phyloP scores from a whole-genome alignment of 1,139 yeast genomes.

The Scheffersomyces lignicola region DNA sequence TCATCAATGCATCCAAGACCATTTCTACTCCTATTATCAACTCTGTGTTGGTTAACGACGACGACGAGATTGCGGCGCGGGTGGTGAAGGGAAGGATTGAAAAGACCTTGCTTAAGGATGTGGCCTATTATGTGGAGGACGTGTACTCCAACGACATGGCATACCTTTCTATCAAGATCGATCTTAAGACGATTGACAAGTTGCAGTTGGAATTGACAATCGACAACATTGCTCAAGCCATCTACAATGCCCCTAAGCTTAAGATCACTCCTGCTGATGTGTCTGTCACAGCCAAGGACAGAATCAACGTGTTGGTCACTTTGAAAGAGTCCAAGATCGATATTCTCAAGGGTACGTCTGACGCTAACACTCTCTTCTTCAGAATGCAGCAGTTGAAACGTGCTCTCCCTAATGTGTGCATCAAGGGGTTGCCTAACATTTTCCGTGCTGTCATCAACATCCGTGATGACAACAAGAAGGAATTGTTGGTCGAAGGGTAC shows the following conservation, averaged over 20 bases:
- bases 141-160: conserved; percentile 84
- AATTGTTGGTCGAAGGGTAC: conserved; percentile 94
- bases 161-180: conserved; percentile 78
- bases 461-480: conserved; percentile 81
- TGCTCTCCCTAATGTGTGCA: conserved; percentile 80
- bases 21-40: conserved; percentile 97
- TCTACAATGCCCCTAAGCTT: conserved; percentile 81
- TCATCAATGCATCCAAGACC: conserved; percentile 92
- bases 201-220: conserved; percentile 85
- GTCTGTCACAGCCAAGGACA: conserved; percentile 63
- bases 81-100: conserved; percentile 98
- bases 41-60: conserved; percentile 88
- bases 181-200: conserved; percentile 80
- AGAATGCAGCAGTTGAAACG: conserved; percentile 89
- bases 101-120: conserved; percentile 83
- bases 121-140: conserved; percentile 88
- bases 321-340: conserved; percentile 52
- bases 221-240: conserved; percentile 84
- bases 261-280: conserved; percentile 79
- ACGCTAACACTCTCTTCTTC: conserved; percentile 65
- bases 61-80: conserved; percentile 96
- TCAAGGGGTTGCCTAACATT: conserved; percentile 89
- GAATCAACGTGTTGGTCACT: conserved; percentile 73
- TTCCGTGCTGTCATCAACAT: conserved; percentile 96
- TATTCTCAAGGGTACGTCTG: conserved; percentile 25